Conservation (phyloP, 1,284 basidiomycete species). For the Malassezia yamatoensis region DNA sequence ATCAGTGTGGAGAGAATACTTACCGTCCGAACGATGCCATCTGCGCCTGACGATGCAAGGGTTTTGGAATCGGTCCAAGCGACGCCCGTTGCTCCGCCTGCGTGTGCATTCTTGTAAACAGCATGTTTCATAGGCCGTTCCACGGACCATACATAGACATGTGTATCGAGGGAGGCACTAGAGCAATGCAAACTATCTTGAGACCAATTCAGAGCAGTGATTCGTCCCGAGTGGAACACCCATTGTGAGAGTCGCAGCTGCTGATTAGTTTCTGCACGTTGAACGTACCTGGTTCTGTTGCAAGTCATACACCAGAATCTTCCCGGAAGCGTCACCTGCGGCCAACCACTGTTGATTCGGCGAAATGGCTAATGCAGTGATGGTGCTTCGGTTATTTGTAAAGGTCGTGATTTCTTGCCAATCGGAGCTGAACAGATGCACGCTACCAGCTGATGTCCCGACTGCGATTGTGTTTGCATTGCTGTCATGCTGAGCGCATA, state of each 20-base stretch:
- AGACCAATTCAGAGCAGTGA: constrained; percentile 70
- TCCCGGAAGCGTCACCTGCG: constrained; percentile 60
- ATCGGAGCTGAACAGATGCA: constrained; percentile 26
- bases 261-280: too few species aligned
- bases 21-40: constrained; percentile 52
- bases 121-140: constrained; percentile 67
- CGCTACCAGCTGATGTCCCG: constrained; percentile 54
- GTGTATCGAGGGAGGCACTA: constrained; percentile 80
- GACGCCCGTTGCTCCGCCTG: constrained; percentile 57
- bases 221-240: constrained; percentile 76
- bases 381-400: constrained; percentile 27
- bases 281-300: constrained; percentile 51
- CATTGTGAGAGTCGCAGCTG: constrained; percentile 52
- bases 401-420: constrained; percentile 9
- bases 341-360: constrained; percentile 66
- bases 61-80: constrained; percentile 62
- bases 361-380: constrained; percentile 72
- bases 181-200: constrained; percentile 65
- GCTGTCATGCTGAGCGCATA: constrained; percentile 31
- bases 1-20: neutral
- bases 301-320: constrained; percentile 67
- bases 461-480: constrained; percentile 54
- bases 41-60: constrained; percentile 68
- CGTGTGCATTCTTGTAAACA: constrained; percentile 56
- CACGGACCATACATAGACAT: constrained; percentile 80